Conservation (phyloP, 495 filamentous ascomycete species). For the Aspergillus wentii region DNA sequence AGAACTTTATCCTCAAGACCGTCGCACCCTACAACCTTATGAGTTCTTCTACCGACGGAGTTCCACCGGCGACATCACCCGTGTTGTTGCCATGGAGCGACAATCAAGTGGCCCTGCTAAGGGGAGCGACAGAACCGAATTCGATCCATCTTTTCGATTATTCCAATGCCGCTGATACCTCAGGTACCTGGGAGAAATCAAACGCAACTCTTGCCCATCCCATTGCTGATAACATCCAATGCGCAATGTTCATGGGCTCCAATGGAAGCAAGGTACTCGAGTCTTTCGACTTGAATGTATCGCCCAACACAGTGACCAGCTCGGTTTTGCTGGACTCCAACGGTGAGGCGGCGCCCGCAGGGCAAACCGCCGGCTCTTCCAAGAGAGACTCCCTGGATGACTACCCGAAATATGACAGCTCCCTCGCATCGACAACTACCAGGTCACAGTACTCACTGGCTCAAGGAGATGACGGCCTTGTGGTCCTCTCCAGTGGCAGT, state of each 20-base stretch:
- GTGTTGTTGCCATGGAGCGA: constrained; percentile 74
- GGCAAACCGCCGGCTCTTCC: constrained; percentile 22
- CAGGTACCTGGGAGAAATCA: constrained; percentile 60
- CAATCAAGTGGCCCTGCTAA: constrained; percentile 67
- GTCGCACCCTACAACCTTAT: constrained; percentile 52
- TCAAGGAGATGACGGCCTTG: constrained; percentile 51
- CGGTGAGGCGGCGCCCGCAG: constrained; percentile 32
- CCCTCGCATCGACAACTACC: constrained; percentile 58
- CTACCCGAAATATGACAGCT: constrained; percentile 76
- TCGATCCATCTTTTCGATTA: constrained; percentile 58
- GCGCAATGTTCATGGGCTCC: constrained; percentile 58
- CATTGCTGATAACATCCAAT: constrained; percentile 55
- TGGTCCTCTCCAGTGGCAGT: constrained; percentile 75
- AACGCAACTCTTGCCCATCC: constrained; percentile 53
- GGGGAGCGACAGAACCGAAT: constrained; percentile 62
- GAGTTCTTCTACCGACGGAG: constrained; percentile 43
- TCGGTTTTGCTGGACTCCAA: constrained; percentile 52
- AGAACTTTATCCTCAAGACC: constrained; percentile 72
- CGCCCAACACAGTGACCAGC: constrained; percentile 73
- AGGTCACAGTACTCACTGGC: constrained; percentile 62
- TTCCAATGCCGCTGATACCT: too few relatives aligned
- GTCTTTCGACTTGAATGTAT: constrained; percentile 68
- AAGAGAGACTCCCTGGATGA: constrained; percentile 39
- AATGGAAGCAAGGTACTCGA: constrained; percentile 83
- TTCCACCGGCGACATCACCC: constrained; percentile 61